A percentile compares a stretch with the other conserved stretches of the same genome.
Evolutionary conservation across 2,329 filamentous ascomycete species (phyloP).

Genomic region (Exophiala calicioides): DNA sequence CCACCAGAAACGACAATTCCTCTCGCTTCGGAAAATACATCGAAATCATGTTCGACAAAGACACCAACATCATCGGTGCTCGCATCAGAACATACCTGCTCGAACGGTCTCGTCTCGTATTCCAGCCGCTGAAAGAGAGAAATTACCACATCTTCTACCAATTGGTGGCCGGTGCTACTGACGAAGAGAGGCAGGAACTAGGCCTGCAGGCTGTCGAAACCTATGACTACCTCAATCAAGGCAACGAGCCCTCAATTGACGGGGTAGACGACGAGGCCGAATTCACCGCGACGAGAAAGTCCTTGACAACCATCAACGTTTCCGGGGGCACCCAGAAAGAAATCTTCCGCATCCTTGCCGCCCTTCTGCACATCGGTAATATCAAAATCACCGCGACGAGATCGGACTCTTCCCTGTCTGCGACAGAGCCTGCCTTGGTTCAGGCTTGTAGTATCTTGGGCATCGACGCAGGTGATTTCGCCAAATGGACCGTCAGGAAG

Average conservation of each 20-base stretch:
- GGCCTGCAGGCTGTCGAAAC: conserved; percentile 80
- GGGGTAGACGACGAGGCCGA: conserved; percentile 95
- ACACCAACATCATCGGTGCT: conserved; percentile 94
- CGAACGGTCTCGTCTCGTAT: conserved; percentile 92
- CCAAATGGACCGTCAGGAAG: conserved; percentile 99
- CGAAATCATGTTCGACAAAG: conserved; percentile 97
- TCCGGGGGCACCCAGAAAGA: conserved; percentile 70
- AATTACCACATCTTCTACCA: conserved; percentile 99
- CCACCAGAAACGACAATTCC: conserved; percentile 98
- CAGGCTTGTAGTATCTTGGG: conserved; percentile 83
- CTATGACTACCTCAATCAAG: conserved; percentile 95
- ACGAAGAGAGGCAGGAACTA: conserved; percentile 77
- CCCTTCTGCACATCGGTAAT: conserved; percentile 90
- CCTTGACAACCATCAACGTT: conserved; percentile 85
- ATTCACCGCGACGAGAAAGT: conserved; percentile 83
- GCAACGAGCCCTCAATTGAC: conserved; percentile 84
- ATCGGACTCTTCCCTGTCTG: conserved; percentile 79
- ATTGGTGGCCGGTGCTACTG: conserved; percentile 85
- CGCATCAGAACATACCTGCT: conserved; percentile 96
- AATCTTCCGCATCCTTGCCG: conserved; percentile 88
- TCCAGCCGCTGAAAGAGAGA: conserved; percentile 94
- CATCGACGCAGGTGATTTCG: conserved; percentile 81
- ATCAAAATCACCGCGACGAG: conserved; percentile 91
- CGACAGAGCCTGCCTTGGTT: conserved; percentile 77
- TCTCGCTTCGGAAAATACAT: conserved; percentile 99